These are phyloP conservation scores for Chloris gayana DNA, from an alignment of 176 grass and related monocot species.

Conservation along the genomic window DNA sequence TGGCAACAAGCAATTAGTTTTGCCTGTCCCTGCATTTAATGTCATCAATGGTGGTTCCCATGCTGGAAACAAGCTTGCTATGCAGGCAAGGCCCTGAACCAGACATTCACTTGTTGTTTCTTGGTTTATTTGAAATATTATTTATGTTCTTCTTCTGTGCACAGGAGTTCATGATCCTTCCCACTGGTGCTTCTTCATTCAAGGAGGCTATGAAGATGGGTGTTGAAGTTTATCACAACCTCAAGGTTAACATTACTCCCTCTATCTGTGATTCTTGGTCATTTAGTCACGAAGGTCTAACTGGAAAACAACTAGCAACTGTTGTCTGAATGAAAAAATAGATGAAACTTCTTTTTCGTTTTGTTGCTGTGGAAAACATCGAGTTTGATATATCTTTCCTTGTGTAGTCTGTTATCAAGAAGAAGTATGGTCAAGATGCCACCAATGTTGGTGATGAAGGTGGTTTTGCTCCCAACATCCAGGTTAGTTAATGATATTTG, in stretches of 20 bases:
- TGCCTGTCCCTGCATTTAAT: conserved; percentile 95
- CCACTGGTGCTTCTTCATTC: conserved; percentile 78
- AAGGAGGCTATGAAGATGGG: conserved; percentile 99
- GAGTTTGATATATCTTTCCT: neutral
- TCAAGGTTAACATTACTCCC: conserved; percentile 57
- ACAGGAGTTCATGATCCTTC: conserved; percentile 99
- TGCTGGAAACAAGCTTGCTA: conserved; percentile 98
- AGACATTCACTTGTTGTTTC: neutral
- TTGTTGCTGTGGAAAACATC: neutral
- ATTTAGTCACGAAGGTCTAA: no score
- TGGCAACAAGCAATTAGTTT: conserved; percentile 82
- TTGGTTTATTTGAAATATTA: neutral
- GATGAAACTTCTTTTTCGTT: no score
- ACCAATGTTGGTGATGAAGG: conserved; percentile 98
- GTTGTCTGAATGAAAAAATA: no score
- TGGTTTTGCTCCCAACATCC: conserved; percentile 98
- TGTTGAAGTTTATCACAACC: conserved; percentile 91
- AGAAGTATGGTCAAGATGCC: conserved; percentile 98
- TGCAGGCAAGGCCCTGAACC: conserved; percentile 60
- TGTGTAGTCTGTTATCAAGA: conserved; percentile 89
- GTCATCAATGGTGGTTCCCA: conserved; percentile 95
- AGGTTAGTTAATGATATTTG: conserved; percentile 52
- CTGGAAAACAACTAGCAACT: no score
- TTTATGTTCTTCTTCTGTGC: neutral
- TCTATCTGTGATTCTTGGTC: no score